These are phyloP conservation scores for Amniculicola lignicola DNA, from an alignment of 495 filamentous ascomycete genomes.

Conservation along the genomic window DNA sequence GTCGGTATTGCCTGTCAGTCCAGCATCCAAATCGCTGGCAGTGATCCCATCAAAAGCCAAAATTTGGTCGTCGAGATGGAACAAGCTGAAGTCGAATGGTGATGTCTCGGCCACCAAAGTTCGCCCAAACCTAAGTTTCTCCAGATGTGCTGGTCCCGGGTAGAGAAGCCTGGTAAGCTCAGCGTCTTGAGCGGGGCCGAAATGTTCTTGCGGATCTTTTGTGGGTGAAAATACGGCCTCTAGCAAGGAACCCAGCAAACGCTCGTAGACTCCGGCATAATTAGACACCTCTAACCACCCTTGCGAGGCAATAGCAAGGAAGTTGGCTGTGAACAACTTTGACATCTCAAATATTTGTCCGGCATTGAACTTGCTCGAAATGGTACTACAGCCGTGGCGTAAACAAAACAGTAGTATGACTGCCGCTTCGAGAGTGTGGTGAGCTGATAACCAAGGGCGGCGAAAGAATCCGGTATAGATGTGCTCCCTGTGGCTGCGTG, in stretches of 20 bases:
- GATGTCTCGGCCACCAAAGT: not conserved
- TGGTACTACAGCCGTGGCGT: slow-evolving; percentile 1
- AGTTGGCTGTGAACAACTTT: slow-evolving; percentile 10
- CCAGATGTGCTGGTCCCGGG: slow-evolving; percentile 11
- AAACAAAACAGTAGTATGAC: slow-evolving; percentile 10
- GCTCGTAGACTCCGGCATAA: slow-evolving; percentile 13
- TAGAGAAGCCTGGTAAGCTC: slow-evolving; percentile 13
- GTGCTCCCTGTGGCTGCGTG: slow-evolving; percentile 14
- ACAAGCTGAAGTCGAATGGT: slow-evolving; percentile 14
- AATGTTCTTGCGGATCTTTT: slow-evolving; percentile 2
- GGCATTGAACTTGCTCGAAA: slow-evolving; percentile 8
- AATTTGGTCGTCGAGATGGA: slow-evolving; percentile 9
- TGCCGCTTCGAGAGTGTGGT: slow-evolving; percentile 12
- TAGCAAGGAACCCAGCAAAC: slow-evolving; percentile 13
- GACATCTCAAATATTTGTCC: slow-evolving; percentile 19
- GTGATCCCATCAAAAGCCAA: slow-evolving; percentile 12
- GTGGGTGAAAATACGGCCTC: slow-evolving; percentile 13
- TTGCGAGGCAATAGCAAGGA: slow-evolving; percentile 13
- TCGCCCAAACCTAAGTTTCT: slow-evolving; percentile 12
- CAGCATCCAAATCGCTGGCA: not conserved
- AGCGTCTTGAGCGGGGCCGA: slow-evolving; percentile 9
- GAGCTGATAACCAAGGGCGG: slow-evolving; percentile 12
- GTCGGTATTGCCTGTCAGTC: not conserved
- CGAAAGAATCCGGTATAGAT: slow-evolving; percentile 10
- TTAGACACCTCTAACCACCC: slow-evolving; percentile 17